Conservation (phyloP, 768 basidiomycete genomes). For the Podaxis sp. region DNA sequence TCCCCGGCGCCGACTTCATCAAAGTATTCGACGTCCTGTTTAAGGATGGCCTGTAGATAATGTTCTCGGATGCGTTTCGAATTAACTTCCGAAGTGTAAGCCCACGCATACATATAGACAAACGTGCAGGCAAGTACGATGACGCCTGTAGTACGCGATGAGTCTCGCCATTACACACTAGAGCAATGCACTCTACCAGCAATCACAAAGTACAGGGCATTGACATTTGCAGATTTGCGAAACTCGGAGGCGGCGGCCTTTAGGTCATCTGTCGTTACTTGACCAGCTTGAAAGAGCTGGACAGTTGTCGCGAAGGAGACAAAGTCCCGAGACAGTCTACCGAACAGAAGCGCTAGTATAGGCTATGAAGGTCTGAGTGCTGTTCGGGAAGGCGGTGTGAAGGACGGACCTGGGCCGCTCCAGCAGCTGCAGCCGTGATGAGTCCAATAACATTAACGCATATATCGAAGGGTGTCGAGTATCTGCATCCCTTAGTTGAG, state of each 20-base stretch:
- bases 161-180: background rate
- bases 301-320: constrained; percentile 44
- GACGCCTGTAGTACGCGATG: constrained; percentile 18
- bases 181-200: constrained; percentile 66
- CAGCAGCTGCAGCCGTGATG: constrained; percentile 60
- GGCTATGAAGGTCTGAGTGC: constrained; percentile 34
- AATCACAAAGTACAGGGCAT: constrained; percentile 56
- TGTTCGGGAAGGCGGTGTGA: background rate
- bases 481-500: constrained; percentile 34
- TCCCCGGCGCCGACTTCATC: constrained; percentile 85
- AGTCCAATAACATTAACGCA: constrained; percentile 61
- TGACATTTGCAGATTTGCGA: constrained; percentile 48
- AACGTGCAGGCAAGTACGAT: constrained; percentile 67
- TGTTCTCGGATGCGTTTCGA: constrained; percentile 77
- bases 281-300: constrained; percentile 18
- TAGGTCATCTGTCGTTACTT: constrained; percentile 24
- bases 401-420: constrained; percentile 62
- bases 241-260: constrained; percentile 28
- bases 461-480: constrained; percentile 63
- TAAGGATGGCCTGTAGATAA: constrained; percentile 68
- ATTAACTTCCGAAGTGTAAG: constrained; percentile 59
- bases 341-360: constrained; percentile 73
- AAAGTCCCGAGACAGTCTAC: constrained; percentile 63
- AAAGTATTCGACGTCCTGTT: constrained; percentile 80
- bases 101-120: constrained; percentile 57